phyloP scores from a whole-genome alignment of 805 yeast genomes.

The Candida parachauliodes region DNA sequence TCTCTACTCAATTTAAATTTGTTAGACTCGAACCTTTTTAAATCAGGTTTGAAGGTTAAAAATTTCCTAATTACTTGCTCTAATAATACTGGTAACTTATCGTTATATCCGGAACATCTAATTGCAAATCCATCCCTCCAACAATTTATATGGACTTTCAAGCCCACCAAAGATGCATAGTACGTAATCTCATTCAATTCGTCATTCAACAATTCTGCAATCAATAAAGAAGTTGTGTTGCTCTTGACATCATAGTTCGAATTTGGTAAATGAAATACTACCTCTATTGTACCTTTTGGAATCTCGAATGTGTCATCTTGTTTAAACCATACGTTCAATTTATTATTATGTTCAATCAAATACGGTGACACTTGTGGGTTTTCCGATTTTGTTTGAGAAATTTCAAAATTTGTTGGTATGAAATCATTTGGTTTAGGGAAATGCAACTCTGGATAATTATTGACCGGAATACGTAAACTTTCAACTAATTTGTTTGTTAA shows the following conservation, averaged over 20 bases:
- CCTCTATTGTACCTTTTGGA: conserved; percentile 74
- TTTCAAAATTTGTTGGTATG: conserved; percentile 74
- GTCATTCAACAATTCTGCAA: conserved; percentile 71
- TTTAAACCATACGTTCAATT: conserved; percentile 76
- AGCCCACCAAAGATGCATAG: conserved; percentile 80
- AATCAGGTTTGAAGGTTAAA: conserved; percentile 45
- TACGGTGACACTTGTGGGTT: conserved; percentile 53
- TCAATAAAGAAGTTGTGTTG: conserved; percentile 56
- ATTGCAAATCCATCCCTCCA: conserved; percentile 71
- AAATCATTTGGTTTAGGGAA: conserved; percentile 77
- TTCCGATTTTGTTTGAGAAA: conserved; percentile 37
- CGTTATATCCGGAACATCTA: conserved; percentile 75
- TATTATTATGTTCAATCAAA: conserved; percentile 49
- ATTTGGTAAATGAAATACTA: conserved; percentile 64
- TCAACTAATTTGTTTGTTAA: conserved; percentile 38
- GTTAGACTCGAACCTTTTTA: conserved; percentile 60
- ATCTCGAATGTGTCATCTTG: conserved; percentile 85
- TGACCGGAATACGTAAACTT: conserved; percentile 20
- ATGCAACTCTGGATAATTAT: conserved; percentile 35
- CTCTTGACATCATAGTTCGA: conserved; percentile 57
- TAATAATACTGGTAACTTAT: conserved; percentile 66
- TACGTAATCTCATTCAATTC: conserved; percentile 72
- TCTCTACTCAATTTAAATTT: conserved; percentile 63
- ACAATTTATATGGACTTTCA: conserved; percentile 52
- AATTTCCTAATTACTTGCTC: conserved; percentile 57